phyloP scores from a whole-genome alignment of 2,329 filamentous ascomycete species.

The Hyphodiscus sp. region DNA sequence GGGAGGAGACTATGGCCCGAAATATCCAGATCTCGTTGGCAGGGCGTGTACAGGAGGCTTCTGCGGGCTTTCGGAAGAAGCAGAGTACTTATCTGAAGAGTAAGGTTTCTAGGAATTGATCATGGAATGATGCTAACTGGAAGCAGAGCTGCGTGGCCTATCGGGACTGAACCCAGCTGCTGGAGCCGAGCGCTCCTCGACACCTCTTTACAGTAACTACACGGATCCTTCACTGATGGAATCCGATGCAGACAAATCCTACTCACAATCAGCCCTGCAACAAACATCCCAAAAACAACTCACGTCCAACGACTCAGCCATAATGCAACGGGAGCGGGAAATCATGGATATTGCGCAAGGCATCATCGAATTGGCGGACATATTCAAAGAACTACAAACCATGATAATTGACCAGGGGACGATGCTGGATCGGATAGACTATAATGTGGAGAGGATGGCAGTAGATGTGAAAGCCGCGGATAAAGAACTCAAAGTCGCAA shows the following conservation, averaged over 20 bases:
- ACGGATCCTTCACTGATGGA: conserved; percentile 84
- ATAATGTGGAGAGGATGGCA: conserved; percentile 95
- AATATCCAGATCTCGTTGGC: conserved; percentile 94
- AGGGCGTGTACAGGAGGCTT: conserved; percentile 81
- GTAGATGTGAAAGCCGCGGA: conserved; percentile 88
- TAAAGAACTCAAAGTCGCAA: conserved; percentile 83
- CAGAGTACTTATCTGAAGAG: conserved; percentile 95
- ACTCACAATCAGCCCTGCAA: conserved; percentile 83
- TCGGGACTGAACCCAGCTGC: conserved; percentile 50
- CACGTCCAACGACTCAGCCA: conserved; percentile 73
- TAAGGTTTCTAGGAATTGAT: conserved; percentile 35
- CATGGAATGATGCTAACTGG: conserved; percentile 11
- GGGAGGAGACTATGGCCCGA: conserved; percentile 91
- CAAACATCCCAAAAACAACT: conserved; percentile 61
- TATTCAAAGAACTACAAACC: conserved; percentile 90
- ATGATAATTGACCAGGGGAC: conserved; percentile 95
- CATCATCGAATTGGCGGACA: conserved; percentile 93
- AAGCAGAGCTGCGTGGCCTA: conserved; percentile 65
- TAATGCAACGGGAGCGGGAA: conserved; percentile 87
- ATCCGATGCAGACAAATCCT: conserved; percentile 86
- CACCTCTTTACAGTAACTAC: conserved; percentile 50
- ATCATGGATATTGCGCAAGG: conserved; percentile 98
- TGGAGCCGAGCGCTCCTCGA: conserved; percentile 45
- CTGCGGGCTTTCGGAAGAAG: conserved; percentile 90
- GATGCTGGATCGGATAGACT: conserved; percentile 91